Evolutionary conservation across 2,329 filamentous ascomycete genomes (phyloP), one percentile per base, ranked within the genome.

Genomic region (Xylaria sp.): DNA sequence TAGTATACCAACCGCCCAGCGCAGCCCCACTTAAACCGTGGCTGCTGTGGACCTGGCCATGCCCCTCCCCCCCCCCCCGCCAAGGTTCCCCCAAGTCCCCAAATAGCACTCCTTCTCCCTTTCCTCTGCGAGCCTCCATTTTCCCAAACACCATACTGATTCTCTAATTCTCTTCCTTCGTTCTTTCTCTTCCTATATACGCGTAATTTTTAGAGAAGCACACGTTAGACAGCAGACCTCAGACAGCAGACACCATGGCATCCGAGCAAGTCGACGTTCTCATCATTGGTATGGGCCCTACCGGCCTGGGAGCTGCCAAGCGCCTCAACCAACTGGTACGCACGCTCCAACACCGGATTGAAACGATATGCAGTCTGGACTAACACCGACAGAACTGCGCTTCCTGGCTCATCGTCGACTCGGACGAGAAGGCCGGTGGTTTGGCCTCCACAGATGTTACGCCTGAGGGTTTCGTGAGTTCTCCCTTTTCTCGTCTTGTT

Each of bases 231-330:
- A n/a, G 56, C 11, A 42, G 37, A 42, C 11, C 37, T 9, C 37
- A 42, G 9, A 42, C 37, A 42, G 5, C 49, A 57, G 54, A 58
- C 57, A 65, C 46, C 46, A 64, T 64, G 59, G 59, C 59, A 37
- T 64, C 60, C 2, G 42, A 76, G 76, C 88, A 91, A 73, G 91
- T 97, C 75, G 94, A 99, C 79, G 89, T 99, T 69, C 91, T 99
- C 74, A 87, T 99, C 77, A 97, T 97, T 80, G 94, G 94, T 74
- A 93, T 93, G 79, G 94, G 94, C 74, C 94, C 94, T 71, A 97
- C 94, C 73, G 94, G 94, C 79, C 86, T 97, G 70, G 94, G 94
- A 83, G 94, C 94, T 75, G 94, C 94, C 71, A 99, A 99, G 83
- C 91, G 94, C 75, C 85, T 99, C 68, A 89, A 97, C 78, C 94